Conservation (phyloP, 2,329 filamentous ascomycete species). For the Fusarium sp. region DNA sequence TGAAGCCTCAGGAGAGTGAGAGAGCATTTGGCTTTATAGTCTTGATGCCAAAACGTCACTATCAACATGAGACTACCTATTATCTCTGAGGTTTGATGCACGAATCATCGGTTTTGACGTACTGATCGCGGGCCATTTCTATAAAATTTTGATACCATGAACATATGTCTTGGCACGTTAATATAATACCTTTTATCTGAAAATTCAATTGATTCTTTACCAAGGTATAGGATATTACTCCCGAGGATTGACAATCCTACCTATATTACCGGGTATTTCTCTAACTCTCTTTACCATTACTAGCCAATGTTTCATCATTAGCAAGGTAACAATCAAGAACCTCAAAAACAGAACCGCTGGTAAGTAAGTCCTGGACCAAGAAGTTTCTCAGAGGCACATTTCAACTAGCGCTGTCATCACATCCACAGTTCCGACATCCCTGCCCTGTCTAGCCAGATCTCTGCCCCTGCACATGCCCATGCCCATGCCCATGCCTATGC, state of each 20-base stretch:
- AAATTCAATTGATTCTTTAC: not conserved
- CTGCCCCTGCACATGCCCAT: not conserved
- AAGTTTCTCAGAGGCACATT: constrained; percentile 2
- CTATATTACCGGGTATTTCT: not conserved
- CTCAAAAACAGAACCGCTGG: not conserved
- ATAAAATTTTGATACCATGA: not conserved
- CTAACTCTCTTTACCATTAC: not conserved
- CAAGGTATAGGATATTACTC: not conserved
- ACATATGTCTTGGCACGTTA: constrained; percentile 10
- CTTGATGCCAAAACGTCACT: not conserved
- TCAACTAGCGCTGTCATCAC: not conserved
- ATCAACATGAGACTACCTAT: not conserved
- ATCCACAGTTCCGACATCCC: constrained; percentile 34
- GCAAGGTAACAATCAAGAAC: not conserved
- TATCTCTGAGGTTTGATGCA: not conserved
- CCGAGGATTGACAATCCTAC: not conserved
- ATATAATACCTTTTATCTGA: not conserved
- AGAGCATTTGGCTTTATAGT: not conserved
- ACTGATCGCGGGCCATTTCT: not conserved
- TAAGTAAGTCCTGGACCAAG: not conserved
- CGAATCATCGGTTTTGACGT: not conserved
- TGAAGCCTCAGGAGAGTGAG: not conserved
- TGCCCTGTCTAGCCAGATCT: constrained; percentile 39
- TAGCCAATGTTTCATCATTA: not conserved
- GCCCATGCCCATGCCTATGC: constrained; percentile 19